These are phyloP conservation scores for Henckelia pumila DNA, from an alignment of 257 asterid species.

Conservation along the genomic window DNA sequence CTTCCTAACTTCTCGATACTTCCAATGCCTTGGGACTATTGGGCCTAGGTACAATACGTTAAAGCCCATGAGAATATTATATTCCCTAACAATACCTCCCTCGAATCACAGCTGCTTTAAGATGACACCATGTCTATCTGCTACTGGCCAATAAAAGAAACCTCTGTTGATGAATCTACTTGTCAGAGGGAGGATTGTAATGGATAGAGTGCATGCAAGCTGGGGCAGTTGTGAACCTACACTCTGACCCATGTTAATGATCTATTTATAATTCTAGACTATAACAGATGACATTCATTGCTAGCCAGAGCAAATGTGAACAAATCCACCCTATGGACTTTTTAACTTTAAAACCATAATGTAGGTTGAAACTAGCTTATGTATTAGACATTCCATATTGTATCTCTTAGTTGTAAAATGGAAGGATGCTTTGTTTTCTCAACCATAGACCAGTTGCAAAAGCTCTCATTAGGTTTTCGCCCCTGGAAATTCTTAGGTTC, in stretches of 20 bases:
- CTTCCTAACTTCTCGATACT: too few species aligned
- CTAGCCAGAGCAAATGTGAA: neutral
- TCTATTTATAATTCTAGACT: neutral
- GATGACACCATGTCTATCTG: conserved; percentile 1
- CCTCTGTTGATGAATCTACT: neutral
- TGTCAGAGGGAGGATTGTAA: neutral
- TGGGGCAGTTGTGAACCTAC: neutral
- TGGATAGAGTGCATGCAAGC: neutral
- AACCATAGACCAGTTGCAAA: neutral
- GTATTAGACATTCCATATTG: neutral
- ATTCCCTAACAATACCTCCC: too few species aligned
- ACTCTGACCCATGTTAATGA: neutral
- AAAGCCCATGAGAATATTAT: too few species aligned
- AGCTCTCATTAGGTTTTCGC: neutral
- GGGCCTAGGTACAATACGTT: too few species aligned
- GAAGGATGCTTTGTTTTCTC: neutral
- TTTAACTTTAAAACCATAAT: conserved; percentile 9
- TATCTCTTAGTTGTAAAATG: conserved; percentile 15
- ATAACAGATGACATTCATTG: neutral
- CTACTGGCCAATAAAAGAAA: conserved; percentile 6
- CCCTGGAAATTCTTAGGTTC: conserved; percentile 6
- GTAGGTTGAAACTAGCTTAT: conserved; percentile 1
- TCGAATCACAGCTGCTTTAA: neutral
- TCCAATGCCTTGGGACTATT: too few species aligned
- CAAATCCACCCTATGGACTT: neutral